phyloP scores from a whole-genome alignment of 1,284 basidiomycete species.

The Amylostereum areolatum region DNA sequence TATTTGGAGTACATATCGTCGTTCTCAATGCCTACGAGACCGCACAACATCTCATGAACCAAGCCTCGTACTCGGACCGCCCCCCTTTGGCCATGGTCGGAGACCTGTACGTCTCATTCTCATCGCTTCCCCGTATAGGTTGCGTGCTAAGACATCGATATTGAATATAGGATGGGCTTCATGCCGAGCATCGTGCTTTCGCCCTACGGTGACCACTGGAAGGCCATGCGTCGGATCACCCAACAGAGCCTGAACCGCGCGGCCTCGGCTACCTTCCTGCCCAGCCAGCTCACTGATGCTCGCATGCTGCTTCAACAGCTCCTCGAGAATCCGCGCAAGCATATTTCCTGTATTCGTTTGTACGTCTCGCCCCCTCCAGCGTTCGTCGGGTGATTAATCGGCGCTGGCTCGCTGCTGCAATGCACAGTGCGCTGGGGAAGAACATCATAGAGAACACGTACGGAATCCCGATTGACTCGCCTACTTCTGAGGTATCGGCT shows the following conservation, averaged over 20 bases:
- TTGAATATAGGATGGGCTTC: slow-evolving; percentile 9
- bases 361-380: slow-evolving; percentile 3
- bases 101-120: not conserved
- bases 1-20: slow-evolving; percentile 12
- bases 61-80: slow-evolving; percentile 17
- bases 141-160: too few relatives aligned
- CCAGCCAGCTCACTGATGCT: slow-evolving; percentile 9
- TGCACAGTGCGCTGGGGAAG: slow-evolving; percentile 9
- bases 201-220: slow-evolving; percentile 13
- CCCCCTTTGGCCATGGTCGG: slow-evolving; percentile 4
- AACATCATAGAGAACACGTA: slow-evolving; percentile 14
- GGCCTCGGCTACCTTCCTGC: slow-evolving; percentile 8
- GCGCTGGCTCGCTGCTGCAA: slow-evolving; percentile 6
- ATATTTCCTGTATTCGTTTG: slow-evolving; percentile 11
- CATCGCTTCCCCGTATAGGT: too few relatives aligned
- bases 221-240: slow-evolving; percentile 12
- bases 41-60: slow-evolving; percentile 12
- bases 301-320: slow-evolving; percentile 10
- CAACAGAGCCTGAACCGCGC: slow-evolving; percentile 12
- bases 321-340: slow-evolving; percentile 5
- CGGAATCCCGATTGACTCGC: slow-evolving; percentile 11
- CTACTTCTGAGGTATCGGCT: slow-evolving; percentile 7
- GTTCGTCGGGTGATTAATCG: not conserved
- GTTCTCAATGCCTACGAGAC: slow-evolving; percentile 10
- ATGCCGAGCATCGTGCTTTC: slow-evolving; percentile 13